These are phyloP conservation scores for Pyrus hybrid DNA, from an alignment of 331 rosid genomes.

Conservation along the genomic window DNA sequence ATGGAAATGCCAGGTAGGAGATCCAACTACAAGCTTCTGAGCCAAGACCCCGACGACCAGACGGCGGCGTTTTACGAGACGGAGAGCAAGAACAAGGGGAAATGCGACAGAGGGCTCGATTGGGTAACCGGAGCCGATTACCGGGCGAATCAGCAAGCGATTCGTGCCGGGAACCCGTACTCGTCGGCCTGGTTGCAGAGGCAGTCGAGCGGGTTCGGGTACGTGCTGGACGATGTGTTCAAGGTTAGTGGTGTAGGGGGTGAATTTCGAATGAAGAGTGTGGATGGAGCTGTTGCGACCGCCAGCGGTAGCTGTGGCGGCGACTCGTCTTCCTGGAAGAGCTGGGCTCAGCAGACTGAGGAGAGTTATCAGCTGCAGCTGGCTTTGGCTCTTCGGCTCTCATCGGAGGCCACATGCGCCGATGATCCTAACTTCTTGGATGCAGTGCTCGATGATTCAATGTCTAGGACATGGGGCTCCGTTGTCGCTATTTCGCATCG, in stretches of 20 bases:
- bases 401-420: slow-evolving; percentile 80
- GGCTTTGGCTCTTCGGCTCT: slow-evolving; percentile 77
- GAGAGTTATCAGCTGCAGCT: slow-evolving; percentile 96
- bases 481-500: slow-evolving; percentile 72
- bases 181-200: slow-evolving; percentile 68
- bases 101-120: slow-evolving; percentile 48
- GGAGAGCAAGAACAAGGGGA: slow-evolving; percentile 51
- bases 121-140: slow-evolving; percentile 70
- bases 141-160: slow-evolving; percentile 45
- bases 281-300: slow-evolving; percentile 27
- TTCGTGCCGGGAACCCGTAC: slow-evolving; percentile 69
- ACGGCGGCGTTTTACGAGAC: slow-evolving; percentile 40
- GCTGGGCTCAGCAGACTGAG: slow-evolving; percentile 99
- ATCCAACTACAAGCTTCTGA: slow-evolving; percentile 74
- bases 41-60: slow-evolving; percentile 74
- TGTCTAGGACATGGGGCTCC: slow-evolving; percentile 33
- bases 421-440: slow-evolving; percentile 92
- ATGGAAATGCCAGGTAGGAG: slow-evolving; percentile 93
- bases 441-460: slow-evolving; percentile 50
- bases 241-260: slow-evolving; percentile 31
- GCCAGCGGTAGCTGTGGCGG: slow-evolving; percentile 14
- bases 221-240: slow-evolving; percentile 47
- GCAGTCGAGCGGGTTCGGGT: slow-evolving; percentile 77
- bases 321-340: slow-evolving; percentile 56
- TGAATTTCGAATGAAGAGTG: slow-evolving; percentile 37